These are phyloP conservation scores for Mesembryanthemum crystallinum DNA, from an alignment of 148 eudicot genomes.

Conservation along the genomic window DNA sequence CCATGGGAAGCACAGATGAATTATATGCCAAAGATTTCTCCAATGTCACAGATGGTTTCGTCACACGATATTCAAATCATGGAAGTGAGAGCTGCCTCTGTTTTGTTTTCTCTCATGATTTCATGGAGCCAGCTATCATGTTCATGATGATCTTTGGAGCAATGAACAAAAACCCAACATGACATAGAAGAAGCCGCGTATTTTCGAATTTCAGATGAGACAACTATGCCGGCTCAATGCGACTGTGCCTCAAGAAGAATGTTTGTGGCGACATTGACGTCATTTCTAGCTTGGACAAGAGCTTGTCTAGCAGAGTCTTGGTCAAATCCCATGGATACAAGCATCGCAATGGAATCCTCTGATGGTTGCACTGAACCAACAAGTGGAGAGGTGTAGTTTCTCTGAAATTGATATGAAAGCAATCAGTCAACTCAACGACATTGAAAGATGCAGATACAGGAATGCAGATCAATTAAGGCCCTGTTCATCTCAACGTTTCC, in stretches of 20 bases:
- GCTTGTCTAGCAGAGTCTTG: conserved; percentile 78
- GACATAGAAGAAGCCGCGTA: background rate
- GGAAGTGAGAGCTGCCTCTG: background rate
- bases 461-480: background rate
- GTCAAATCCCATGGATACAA: conserved; percentile 96
- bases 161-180: background rate
- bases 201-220: background rate
- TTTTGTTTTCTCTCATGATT: conserved; percentile 1
- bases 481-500: too few species aligned
- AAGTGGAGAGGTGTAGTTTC: conserved; percentile 47
- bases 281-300: conserved; percentile 76
- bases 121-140: background rate
- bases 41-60: background rate
- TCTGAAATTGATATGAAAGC: conserved; percentile 34
- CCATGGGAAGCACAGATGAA: background rate
- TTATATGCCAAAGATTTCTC: conserved; percentile 9
- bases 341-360: conserved; percentile 65
- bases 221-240: conserved; percentile 33
- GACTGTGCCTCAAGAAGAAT: conserved; percentile 87
- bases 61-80: background rate
- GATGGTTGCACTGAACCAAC: conserved; percentile 56
- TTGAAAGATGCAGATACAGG: background rate
- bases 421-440: background rate
- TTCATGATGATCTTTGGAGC: background rate
- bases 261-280: conserved; percentile 80